phyloP scores from a whole-genome alignment of 2,329 filamentous ascomycete genomes.

The Penicillium olsonii region DNA sequence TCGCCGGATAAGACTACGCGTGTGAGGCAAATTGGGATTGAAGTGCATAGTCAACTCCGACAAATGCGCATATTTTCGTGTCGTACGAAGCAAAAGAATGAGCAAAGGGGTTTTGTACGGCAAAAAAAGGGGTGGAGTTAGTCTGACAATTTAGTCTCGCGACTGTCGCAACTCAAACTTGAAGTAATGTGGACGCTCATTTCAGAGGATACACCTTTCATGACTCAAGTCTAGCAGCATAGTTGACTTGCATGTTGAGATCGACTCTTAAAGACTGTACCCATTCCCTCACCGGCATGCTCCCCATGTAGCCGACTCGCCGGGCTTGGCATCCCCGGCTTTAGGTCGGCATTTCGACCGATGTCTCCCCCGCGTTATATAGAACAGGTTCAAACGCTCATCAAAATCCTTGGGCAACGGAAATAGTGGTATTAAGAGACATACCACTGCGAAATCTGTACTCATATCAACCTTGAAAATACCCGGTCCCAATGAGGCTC shows the following conservation, averaged over 20 bases:
- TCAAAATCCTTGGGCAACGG: not conserved
- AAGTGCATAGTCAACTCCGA: too few species aligned
- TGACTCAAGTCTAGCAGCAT: too few species aligned
- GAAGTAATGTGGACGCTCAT: too few species aligned
- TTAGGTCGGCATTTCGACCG: not conserved
- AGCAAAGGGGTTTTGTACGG: not conserved
- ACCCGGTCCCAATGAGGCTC: conserved; percentile 2
- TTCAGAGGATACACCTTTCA: too few species aligned
- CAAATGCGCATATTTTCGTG: not conserved
- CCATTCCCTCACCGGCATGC: too few species aligned
- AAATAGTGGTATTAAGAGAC: too few species aligned
- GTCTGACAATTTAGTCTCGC: too few species aligned
- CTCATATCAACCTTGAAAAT: not conserved
- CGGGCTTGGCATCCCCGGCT: conserved; percentile 2
- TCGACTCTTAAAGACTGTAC: not conserved
- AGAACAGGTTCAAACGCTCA: not conserved
- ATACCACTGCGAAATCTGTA: not conserved
- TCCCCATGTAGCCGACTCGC: conserved; percentile 6
- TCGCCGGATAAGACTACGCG: too few species aligned
- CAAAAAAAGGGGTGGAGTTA: too few species aligned
- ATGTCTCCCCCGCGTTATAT: not conserved
- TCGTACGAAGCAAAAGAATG: not conserved
- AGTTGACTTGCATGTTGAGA: not conserved
- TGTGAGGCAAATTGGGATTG: too few species aligned
- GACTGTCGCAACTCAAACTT: too few species aligned